These are phyloP conservation scores for Aphanomyces cochlioides DNA, from an alignment of 352 stramenopile species.

Conservation along the genomic window DNA sequence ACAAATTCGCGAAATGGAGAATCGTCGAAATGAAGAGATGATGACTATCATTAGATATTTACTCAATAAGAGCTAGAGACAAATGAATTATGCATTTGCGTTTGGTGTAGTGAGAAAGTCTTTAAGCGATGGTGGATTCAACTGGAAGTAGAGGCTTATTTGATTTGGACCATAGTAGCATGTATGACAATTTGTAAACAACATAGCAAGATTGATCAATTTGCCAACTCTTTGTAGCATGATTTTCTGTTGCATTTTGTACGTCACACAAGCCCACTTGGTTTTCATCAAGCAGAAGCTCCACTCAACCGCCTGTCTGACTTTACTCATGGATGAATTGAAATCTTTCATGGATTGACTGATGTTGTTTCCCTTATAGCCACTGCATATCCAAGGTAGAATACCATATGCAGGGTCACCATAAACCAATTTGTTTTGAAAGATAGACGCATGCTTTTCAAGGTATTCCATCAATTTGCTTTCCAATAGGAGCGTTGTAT, in stretches of 20 bases:
- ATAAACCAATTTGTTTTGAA: constrained; percentile 11
- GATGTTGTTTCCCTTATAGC: constrained; percentile 28
- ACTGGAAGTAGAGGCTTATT: constrained; percentile 3
- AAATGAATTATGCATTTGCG: too few relatives aligned
- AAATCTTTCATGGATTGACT: constrained; percentile 12
- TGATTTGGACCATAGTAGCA: constrained; percentile 13
- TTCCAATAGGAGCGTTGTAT: constrained; percentile 3
- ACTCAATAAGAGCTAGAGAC: too few relatives aligned
- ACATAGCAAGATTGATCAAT: neutral
- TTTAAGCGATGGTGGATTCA: neutral
- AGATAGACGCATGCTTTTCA: neutral
- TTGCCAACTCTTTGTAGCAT: constrained; percentile 6
- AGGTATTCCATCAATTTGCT: constrained; percentile 14
- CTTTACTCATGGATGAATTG: constrained; percentile 30
- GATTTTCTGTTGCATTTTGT: constrained; percentile 28
- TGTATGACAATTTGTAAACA: constrained; percentile 16
- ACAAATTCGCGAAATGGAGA: too few relatives aligned
- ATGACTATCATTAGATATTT: too few relatives aligned
- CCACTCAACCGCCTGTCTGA: constrained; percentile 31
- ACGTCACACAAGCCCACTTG: constrained; percentile 26
- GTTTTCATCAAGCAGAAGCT: constrained; percentile 29
- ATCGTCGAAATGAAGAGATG: too few relatives aligned
- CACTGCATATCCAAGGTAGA: constrained; percentile 5
- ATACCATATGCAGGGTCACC: constrained; percentile 32
- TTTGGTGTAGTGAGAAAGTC: too few relatives aligned